A percentile compares a stretch with the other conserved stretches of the same genome.
Evolutionary conservation across 176 grass and related monocot species (phyloP).

Genomic region (Oryza punctata): DNA sequence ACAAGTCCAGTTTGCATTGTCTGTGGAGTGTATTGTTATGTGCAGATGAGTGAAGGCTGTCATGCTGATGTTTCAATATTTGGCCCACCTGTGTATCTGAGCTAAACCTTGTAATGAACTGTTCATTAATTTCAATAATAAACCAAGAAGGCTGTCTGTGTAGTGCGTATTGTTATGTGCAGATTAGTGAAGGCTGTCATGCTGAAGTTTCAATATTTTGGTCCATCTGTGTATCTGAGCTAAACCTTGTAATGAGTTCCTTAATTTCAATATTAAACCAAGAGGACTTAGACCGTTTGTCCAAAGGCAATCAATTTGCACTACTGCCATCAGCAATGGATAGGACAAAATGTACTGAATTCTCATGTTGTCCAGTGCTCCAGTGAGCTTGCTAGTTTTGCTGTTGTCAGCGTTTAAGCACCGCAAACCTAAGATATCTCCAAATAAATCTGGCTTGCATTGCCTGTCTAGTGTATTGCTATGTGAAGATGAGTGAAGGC

Average conservation of each 20-base stretch:
- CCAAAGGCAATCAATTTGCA: background rate
- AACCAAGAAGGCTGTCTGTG: background rate
- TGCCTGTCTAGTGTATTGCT: background rate
- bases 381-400: background rate
- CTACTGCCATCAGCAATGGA: background rate
- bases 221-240: background rate
- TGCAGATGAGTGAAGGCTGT: background rate
- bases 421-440: background rate
- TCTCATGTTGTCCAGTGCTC: background rate
- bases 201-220: too few relatives aligned
- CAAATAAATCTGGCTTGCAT: background rate
- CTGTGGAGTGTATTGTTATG: background rate
- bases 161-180: background rate
- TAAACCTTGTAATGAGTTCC: background rate
- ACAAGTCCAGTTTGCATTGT: background rate
- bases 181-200: background rate
- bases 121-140: too few relatives aligned
- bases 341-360: slow-evolving; percentile 7
- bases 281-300: background rate
- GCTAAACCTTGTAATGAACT: background rate
- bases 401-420: background rate
- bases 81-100: background rate
- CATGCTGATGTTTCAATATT: background rate
- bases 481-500: background rate
- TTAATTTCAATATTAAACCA: too few relatives aligned